Conservation (phyloP, 1,284 basidiomycete species). For the Blastosporella zonata region DNA sequence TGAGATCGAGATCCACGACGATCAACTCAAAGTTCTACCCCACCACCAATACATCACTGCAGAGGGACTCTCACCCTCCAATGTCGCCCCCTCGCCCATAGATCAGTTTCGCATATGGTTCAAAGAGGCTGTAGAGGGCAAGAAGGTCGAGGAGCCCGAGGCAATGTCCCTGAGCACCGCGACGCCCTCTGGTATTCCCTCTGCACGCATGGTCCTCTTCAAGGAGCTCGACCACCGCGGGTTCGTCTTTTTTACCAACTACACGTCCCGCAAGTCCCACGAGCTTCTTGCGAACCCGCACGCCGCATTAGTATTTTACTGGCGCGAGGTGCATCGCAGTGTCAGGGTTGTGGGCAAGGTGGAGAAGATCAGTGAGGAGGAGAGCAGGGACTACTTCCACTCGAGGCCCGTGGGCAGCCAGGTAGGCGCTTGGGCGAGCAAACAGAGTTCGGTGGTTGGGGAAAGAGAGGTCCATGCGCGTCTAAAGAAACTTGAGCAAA, state of each 20-base stretch:
- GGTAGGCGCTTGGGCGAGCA: conserved; percentile 91
- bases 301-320: conserved; percentile 88
- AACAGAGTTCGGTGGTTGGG: conserved; percentile 76
- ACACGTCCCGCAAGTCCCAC: conserved; percentile 85
- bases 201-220: conserved; percentile 86
- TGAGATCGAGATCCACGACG: conserved; percentile 34
- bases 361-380: conserved; percentile 68
- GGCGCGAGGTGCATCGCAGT: conserved; percentile 81
- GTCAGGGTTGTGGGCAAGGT: conserved; percentile 86
- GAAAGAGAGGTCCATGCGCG: conserved; percentile 68
- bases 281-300: conserved; percentile 79
- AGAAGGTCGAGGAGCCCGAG: conserved; percentile 77
- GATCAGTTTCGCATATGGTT: conserved; percentile 88
- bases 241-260: conserved; percentile 97
- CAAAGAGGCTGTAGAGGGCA: conserved; percentile 52
- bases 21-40: conserved; percentile 63
- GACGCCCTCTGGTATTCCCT: conserved; percentile 73
- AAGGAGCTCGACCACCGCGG: conserved; percentile 85
- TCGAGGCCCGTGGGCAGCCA: conserved; percentile 82
- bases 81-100: conserved; percentile 67
- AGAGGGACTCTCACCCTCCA: conserved; percentile 56
- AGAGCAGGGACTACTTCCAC: conserved; percentile 84
- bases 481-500: conserved; percentile 57
- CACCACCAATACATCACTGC: conserved; percentile 75
- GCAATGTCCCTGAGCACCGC: conserved; percentile 84